Evolutionary conservation across 2,329 filamentous ascomycete species (phyloP).

Genomic region (Sporothrix phasma): DNA sequence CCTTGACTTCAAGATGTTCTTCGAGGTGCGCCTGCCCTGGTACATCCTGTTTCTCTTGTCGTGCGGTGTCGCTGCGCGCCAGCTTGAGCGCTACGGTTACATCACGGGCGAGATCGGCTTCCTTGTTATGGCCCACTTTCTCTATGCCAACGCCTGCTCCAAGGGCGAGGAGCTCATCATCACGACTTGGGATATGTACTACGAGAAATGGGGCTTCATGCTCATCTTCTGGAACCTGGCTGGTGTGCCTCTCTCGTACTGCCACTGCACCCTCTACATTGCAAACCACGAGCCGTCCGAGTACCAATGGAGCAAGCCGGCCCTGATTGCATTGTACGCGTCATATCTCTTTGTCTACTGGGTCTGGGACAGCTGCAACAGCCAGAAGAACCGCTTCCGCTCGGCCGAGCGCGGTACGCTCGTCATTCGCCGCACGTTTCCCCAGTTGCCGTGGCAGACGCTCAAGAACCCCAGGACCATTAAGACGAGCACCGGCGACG

Average conservation of each 20-base stretch:
- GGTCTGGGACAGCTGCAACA: slow-evolving; percentile 75
- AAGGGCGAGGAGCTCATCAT: slow-evolving; percentile 77
- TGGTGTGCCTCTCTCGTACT: slow-evolving; percentile 71
- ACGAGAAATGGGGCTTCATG: slow-evolving; percentile 85
- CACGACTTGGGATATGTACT: slow-evolving; percentile 81
- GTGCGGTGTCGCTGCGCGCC: slow-evolving; percentile 58
- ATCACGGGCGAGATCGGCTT: slow-evolving; percentile 65
- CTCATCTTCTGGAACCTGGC: slow-evolving; percentile 84
- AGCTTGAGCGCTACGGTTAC: slow-evolving; percentile 69
- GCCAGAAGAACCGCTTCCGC: slow-evolving; percentile 77
- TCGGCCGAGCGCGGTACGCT: slow-evolving; percentile 56
- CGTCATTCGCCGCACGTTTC: slow-evolving; percentile 60
- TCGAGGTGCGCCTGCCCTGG: slow-evolving; percentile 79
- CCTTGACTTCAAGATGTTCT: slow-evolving; percentile 89
- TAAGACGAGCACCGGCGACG: slow-evolving; percentile 56
- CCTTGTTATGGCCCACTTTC: slow-evolving; percentile 66
- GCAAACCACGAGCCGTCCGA: slow-evolving; percentile 61
- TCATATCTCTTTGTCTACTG: slow-evolving; percentile 69
- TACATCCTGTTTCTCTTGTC: slow-evolving; percentile 67
- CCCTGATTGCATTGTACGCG: slow-evolving; percentile 49
- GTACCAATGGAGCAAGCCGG: slow-evolving; percentile 56
- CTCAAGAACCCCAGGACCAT: slow-evolving; percentile 64
- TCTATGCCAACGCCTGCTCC: slow-evolving; percentile 73
- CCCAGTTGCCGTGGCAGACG: slow-evolving; percentile 68
- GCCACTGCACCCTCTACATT: slow-evolving; percentile 73